Conservation (phyloP, 345 rosid genomes). For the Balakata baccata region DNA sequence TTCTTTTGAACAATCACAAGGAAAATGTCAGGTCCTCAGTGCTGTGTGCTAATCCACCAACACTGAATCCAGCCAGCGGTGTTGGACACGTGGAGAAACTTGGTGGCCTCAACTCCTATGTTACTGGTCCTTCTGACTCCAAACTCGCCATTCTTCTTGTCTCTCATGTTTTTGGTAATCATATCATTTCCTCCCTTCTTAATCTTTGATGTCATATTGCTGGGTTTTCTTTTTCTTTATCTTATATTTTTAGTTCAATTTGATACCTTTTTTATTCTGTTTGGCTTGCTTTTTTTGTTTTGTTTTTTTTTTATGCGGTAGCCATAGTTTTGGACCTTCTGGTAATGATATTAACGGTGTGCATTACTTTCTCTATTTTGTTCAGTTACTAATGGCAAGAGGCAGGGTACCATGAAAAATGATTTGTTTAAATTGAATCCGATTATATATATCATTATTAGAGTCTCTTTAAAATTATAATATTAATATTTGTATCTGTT, state of each 20-base stretch:
- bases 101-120: constrained; percentile 61
- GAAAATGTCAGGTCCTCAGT: constrained; percentile 63
- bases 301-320: too few species aligned
- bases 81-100: constrained; percentile 57
- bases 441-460: too few species aligned
- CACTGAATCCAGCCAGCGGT: constrained; percentile 44
- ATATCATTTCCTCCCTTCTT: too few species aligned
- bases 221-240: neutral
- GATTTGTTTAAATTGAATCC: too few species aligned
- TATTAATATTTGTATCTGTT: too few species aligned
- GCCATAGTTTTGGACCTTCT: neutral
- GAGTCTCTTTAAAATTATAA: too few species aligned
- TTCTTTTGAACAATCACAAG: too few species aligned
- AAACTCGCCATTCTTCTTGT: constrained; percentile 59
- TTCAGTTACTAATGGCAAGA: neutral
- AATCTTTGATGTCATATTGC: too few species aligned
- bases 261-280: neutral
- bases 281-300: too few species aligned
- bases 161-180: constrained; percentile 51
- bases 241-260: neutral
- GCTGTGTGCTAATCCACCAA: constrained; percentile 77
- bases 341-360: neutral
- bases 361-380: neutral
- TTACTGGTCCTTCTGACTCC: constrained; percentile 57
- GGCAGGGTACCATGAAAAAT: too few species aligned